Percentiles rank a stretch among this genome's conserved stretches.
These are phyloP conservation scores for Fusarium heterosporum DNA, from an alignment of 2,329 filamentous ascomycete genomes.

Conservation along the genomic window DNA sequence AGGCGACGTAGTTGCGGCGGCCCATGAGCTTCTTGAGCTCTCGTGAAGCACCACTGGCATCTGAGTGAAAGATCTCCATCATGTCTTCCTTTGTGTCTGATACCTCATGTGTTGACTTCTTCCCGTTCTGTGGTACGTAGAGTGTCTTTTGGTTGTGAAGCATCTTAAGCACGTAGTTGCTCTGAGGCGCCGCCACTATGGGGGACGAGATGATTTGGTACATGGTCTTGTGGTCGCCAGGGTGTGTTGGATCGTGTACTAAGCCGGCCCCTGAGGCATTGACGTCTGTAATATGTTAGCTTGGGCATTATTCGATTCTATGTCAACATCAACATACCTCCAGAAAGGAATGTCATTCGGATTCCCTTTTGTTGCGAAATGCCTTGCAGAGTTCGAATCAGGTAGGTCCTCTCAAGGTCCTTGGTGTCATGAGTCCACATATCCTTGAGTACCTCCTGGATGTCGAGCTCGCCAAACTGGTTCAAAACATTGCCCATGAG, in stretches of 20 bases:
- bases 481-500: constrained; percentile 96
- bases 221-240: constrained; percentile 98
- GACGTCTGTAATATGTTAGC: constrained; percentile 68
- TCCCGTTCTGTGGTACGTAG: constrained; percentile 90
- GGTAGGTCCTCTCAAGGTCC: constrained; percentile 94
- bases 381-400: constrained; percentile 94
- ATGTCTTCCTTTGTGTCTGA: constrained; percentile 99
- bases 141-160: constrained; percentile 95
- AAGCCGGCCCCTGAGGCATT: constrained; percentile 92
- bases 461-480: constrained; percentile 95
- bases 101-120: constrained; percentile 76
- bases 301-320: constrained; percentile 9
- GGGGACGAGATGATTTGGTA: constrained; percentile 96
- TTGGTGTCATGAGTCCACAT: constrained; percentile 99
- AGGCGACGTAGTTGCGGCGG: constrained; percentile 89
- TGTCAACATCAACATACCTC: constrained; percentile 64
- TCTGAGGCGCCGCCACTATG: constrained; percentile 89
- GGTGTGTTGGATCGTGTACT: constrained; percentile 91
- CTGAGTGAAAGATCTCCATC: constrained; percentile 99
- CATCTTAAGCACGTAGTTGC: constrained; percentile 88
- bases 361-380: constrained; percentile 96
- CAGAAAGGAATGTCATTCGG: constrained; percentile 96
- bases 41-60: constrained; percentile 83
- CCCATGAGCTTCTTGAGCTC: constrained; percentile 95
- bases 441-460: constrained; percentile 93